Base-by-base conservation (phyloP, 768 basidiomycete species). In the Termitomyces sp. region DNA sequence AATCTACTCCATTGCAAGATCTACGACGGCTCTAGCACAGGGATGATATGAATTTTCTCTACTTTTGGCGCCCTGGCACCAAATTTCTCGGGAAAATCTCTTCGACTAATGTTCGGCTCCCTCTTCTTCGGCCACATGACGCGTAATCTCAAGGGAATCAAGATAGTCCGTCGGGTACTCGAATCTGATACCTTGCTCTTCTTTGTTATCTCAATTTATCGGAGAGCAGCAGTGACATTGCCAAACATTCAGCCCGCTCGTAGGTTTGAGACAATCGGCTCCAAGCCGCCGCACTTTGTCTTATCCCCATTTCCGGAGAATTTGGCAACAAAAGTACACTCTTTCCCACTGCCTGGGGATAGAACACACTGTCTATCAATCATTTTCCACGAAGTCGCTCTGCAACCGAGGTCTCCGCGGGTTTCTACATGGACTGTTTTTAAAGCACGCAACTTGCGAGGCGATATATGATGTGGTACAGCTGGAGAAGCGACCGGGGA, bases 401-500 rank as follows among this genome's bases (percentile, higher is more conserved):
- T 44, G 48, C 54, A 19, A 62, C 64, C 64, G 64, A 63, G 64
- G 62, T 54, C 40, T 62, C 64, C 63, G 62, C 64, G 64, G 58
- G 15, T 58, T 50, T 48, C 44, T 31, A 31, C 42, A 28, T 41
- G 26, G 40, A 45, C 38, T 40, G 30, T 45, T 50, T 51, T 1
- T 23, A n/a, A 35, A 40, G 26, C 10, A 40, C 5, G 38, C 11
- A 30, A 51, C 8, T 41, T 44, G 51, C 46, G 48, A 57, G 56
- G 62, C 30, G 49, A 59, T 54, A 47, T 46, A 53, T 37, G 44
- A 50, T 43, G 57, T 38, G 41, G 60, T 57, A 41, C 61, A 55
- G 12, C 38, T 40, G 28, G 49, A 59, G 60, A 63, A 63, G 53
- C 52, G 17, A 54, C 55, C 55, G 58, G 62, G 44, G 55, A 42